Conservation (phyloP, 108 stramenopile genomes). For the Nitzschia sp. region DNA sequence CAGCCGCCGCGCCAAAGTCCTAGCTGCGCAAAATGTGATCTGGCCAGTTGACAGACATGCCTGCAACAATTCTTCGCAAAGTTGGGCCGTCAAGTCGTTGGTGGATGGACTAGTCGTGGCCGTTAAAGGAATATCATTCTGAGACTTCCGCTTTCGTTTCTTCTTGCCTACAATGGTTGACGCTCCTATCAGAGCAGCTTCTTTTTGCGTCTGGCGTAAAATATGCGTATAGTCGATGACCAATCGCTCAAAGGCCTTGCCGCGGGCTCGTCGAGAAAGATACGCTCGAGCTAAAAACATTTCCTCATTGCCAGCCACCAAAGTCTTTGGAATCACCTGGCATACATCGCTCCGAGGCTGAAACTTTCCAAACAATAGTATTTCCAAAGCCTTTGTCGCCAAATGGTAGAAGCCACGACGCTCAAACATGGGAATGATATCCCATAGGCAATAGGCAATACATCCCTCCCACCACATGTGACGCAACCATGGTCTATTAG, state of each 20-base stretch:
- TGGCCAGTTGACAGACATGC: constrained; percentile 26
- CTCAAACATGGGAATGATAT: constrained; percentile 68
- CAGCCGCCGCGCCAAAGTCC: constrained; percentile 63
- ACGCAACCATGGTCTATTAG: constrained; percentile 69
- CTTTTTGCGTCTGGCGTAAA: constrained; percentile 32
- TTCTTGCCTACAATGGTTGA: constrained; percentile 16
- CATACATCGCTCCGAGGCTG: background rate
- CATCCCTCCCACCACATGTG: constrained; percentile 79
- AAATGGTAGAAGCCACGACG: constrained; percentile 50
- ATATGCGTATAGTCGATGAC: constrained; percentile 68
- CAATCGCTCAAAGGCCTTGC: constrained; percentile 80
- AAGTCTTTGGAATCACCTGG: background rate
- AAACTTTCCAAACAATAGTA: constrained; percentile 41
- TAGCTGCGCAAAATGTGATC: constrained; percentile 67
- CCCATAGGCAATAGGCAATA: constrained; percentile 76
- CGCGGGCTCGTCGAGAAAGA: constrained; percentile 67
- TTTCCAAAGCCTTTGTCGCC: constrained; percentile 47
- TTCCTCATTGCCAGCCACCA: background rate
- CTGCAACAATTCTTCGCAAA: constrained; percentile 19
- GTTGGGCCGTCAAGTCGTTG: constrained; percentile 7
- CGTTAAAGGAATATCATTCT: constrained; percentile 4
- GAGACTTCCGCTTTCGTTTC: constrained; percentile 12
- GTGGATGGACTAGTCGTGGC: background rate
- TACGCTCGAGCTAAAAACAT: constrained; percentile 26
- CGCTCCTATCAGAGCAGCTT: background rate